Conservation (phyloP, 2,329 filamentous ascomycete genomes). For the Westerdykella ornata region DNA sequence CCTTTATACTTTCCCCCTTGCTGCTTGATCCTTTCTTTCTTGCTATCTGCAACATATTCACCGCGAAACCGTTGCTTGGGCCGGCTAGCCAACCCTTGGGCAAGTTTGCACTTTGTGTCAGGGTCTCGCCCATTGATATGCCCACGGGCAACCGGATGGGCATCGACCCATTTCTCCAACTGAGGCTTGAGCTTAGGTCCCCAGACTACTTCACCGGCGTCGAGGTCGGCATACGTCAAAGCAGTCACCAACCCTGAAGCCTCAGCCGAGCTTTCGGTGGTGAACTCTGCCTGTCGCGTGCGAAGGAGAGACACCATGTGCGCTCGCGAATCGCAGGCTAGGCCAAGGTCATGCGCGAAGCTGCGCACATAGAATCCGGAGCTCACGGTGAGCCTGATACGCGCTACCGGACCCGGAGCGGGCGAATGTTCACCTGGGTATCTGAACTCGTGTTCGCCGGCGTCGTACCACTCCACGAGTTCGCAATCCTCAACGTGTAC, state of each 20-base stretch:
- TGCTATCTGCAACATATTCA: slow-evolving; percentile 22
- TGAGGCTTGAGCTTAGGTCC: slow-evolving; percentile 15
- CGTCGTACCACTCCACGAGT: slow-evolving; percentile 21
- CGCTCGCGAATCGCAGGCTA: slow-evolving; percentile 17
- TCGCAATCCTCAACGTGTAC: slow-evolving; percentile 24
- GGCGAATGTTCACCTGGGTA: slow-evolving; percentile 9
- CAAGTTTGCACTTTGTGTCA: slow-evolving; percentile 10
- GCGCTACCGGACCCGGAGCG: slow-evolving; percentile 15
- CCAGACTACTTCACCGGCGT: slow-evolving; percentile 21
- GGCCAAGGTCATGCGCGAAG: slow-evolving; percentile 28
- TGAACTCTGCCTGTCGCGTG: slow-evolving; percentile 21
- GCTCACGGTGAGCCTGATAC: slow-evolving; percentile 19
- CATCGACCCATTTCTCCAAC: slow-evolving; percentile 19
- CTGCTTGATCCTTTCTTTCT: slow-evolving; percentile 25
- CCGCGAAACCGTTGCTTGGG: slow-evolving; percentile 25
- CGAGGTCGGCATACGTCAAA: slow-evolving; percentile 19
- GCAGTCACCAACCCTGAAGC: slow-evolving; percentile 6
- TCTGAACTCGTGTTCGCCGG: slow-evolving; percentile 14
- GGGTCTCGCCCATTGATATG: slow-evolving; percentile 16
- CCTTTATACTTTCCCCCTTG: slow-evolving; percentile 9
- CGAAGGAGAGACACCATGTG: slow-evolving; percentile 22
- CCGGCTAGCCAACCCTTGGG: slow-evolving; percentile 8
- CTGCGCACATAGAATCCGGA: slow-evolving; percentile 32
- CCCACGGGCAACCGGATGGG: slow-evolving; percentile 11
- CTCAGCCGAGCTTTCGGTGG: slow-evolving; percentile 4